Conservation (phyloP, 1,284 basidiomycete species). For the Tilletia indica region DNA sequence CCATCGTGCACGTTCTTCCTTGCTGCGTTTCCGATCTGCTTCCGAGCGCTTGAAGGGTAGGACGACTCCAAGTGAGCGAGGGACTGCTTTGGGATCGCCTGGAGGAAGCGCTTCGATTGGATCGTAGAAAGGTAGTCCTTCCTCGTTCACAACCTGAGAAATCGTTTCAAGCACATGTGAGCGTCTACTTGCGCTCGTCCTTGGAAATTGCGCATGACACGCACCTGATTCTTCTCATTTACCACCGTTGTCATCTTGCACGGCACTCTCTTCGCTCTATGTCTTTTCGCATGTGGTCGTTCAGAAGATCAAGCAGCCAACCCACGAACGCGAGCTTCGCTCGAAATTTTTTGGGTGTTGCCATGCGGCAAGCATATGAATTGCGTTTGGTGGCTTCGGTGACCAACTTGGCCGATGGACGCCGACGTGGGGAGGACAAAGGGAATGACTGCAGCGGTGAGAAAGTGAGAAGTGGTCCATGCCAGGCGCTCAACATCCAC, state of each 20-base stretch:
- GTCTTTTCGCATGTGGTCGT: background rate
- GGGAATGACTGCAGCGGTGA: too few species aligned
- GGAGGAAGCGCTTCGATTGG: conserved; percentile 37
- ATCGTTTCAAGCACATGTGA: too few species aligned
- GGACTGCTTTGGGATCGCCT: background rate
- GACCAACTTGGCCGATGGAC: too few species aligned
- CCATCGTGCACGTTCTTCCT: conserved; percentile 37
- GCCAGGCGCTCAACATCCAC: too few species aligned
- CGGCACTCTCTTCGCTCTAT: background rate
- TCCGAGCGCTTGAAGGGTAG: conserved; percentile 29
- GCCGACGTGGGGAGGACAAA: too few species aligned
- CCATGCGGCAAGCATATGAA: too few species aligned
- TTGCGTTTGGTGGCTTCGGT: too few species aligned
- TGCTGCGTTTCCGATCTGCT: conserved; percentile 20
- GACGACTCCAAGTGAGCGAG: conserved; percentile 19
- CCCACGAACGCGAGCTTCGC: too few species aligned
- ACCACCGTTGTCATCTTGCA: background rate
- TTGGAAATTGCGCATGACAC: background rate
- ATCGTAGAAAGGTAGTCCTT: conserved; percentile 53
- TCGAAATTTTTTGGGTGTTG: too few species aligned
- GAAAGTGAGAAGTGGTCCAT: too few species aligned
- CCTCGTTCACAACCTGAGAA: conserved; percentile 47
- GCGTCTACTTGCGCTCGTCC: background rate
- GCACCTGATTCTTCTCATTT: conserved; percentile 13
- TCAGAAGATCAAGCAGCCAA: too few species aligned